Percentiles rank a stretch among this genome's conserved stretches.
Evolutionary conservation across 148 eudicot species (phyloP).

Genomic region (Silene latifolia): DNA sequence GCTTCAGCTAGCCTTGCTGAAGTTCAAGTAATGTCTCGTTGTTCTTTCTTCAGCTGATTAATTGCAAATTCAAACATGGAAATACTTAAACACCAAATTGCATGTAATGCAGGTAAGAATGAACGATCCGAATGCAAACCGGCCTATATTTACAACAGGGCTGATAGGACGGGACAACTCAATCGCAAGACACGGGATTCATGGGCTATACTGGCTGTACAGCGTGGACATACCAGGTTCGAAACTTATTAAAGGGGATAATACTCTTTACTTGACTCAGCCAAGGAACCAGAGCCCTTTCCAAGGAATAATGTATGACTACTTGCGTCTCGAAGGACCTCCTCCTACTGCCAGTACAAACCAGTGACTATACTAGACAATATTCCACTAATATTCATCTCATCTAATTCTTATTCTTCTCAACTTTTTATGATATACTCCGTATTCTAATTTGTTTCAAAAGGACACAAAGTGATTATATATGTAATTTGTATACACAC

Average conservation of each 20-base stretch:
- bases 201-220: slow-evolving; percentile 58
- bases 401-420: not conserved
- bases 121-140: slow-evolving; percentile 43
- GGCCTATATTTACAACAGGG: slow-evolving; percentile 52
- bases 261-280: slow-evolving; percentile 46
- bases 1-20: slow-evolving; percentile 81
- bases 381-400: not conserved
- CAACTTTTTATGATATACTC: not conserved
- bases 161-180: slow-evolving; percentile 58
- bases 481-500: no score
- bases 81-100: not conserved
- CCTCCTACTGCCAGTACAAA: slow-evolving; percentile 27
- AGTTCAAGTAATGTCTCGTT: slow-evolving; percentile 43
- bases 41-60: not conserved
- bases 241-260: slow-evolving; percentile 38
- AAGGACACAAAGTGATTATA: not conserved
- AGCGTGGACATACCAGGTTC: slow-evolving; percentile 41
- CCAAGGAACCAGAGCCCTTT: slow-evolving; percentile 55
- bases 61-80: not conserved
- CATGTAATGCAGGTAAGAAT: slow-evolving; percentile 42
- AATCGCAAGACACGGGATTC: slow-evolving; percentile 59
- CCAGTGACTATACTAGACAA: not conserved
- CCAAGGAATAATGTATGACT: slow-evolving; percentile 62
- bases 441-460: not conserved
- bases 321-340: slow-evolving; percentile 66